These are phyloP conservation scores for Fusarium sp. DNA, from an alignment of 2,329 filamentous ascomycete species.

Conservation along the genomic window DNA sequence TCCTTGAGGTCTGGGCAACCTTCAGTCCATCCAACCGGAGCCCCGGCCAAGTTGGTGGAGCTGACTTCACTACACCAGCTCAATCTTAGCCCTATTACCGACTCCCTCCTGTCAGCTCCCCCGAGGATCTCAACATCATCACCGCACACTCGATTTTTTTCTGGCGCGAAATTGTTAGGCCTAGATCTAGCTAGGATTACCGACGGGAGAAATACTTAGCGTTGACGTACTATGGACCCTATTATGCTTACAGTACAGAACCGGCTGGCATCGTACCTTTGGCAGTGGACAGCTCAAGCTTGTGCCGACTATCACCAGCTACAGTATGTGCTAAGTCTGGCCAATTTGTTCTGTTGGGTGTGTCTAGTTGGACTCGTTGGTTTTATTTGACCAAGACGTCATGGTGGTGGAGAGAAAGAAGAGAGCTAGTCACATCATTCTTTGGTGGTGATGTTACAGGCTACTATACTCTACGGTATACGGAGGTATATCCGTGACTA, in stretches of 20 bases:
- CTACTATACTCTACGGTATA: background rate
- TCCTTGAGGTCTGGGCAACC: constrained; percentile 32
- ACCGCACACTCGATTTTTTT: constrained; percentile 40
- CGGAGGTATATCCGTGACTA: background rate
- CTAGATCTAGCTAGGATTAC: constrained; percentile 23
- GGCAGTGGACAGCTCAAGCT: constrained; percentile 18
- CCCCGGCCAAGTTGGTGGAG: constrained; percentile 47
- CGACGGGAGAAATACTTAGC: constrained; percentile 21
- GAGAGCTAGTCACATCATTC: constrained; percentile 3
- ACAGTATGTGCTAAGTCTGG: background rate
- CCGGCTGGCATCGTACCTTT: constrained; percentile 29
- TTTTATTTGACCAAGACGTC: constrained; percentile 19
- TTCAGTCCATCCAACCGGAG: constrained; percentile 42
- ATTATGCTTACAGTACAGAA: background rate
- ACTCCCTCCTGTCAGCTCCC: constrained; percentile 46
- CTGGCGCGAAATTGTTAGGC: constrained; percentile 39
- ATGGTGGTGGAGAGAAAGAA: constrained; percentile 11
- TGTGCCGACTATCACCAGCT: constrained; percentile 6
- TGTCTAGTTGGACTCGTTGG: constrained; percentile 10
- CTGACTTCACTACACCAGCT: constrained; percentile 43
- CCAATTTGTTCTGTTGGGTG: constrained; percentile 8
- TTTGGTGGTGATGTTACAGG: background rate
- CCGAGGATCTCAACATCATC: constrained; percentile 44
- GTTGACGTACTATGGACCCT: constrained; percentile 14
- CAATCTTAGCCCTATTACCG: constrained; percentile 50